Evolutionary conservation across 495 filamentous ascomycete genomes (phyloP).

Genomic region (Hypoxylon crocopeplum): DNA sequence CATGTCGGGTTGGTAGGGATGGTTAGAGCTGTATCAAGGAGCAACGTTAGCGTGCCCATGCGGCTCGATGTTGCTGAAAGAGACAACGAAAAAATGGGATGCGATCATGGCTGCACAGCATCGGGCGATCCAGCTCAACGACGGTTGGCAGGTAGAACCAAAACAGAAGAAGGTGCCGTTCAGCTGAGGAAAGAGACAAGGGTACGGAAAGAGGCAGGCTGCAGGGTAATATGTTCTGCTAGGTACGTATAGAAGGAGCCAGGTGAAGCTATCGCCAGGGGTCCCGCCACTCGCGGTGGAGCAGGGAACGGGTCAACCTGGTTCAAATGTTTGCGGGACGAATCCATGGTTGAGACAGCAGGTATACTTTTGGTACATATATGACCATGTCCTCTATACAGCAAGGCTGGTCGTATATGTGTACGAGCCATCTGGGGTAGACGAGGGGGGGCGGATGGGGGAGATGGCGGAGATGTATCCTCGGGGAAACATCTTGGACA

Average conservation of each 20-base stretch:
- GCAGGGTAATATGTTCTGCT: conserved; percentile 26
- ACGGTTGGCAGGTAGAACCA: conserved; percentile 17
- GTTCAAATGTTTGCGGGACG: conserved; percentile 27
- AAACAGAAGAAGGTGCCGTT: conserved; percentile 4
- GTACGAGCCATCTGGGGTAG: conserved; percentile 39
- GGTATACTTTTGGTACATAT: conserved; percentile 38
- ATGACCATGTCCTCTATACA: conserved; percentile 34
- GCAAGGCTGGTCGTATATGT: conserved; percentile 29
- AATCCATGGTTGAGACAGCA: conserved; percentile 31
- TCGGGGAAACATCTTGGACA: conserved; percentile 26
- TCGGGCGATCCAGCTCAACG: conserved; percentile 21
- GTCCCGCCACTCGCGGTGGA: conserved; percentile 35
- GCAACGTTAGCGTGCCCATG: conserved; percentile 35
- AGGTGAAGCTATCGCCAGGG: conserved; percentile 39
- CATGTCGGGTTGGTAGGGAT: conserved; percentile 51
- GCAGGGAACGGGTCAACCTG: conserved; percentile 18
- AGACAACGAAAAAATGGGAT: conserved; percentile 28
- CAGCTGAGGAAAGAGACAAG: conserved; percentile 15
- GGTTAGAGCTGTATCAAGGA: conserved; percentile 44
- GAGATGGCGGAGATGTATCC: conserved; percentile 25
- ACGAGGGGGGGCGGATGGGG: conserved; percentile 8
- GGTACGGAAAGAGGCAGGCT: conserved; percentile 13
- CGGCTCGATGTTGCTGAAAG: conserved; percentile 26
- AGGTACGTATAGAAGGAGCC: conserved; percentile 8
- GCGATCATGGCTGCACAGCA: conserved; percentile 36